Percentiles rank a stretch among this genome's conserved stretches.
Evolutionary conservation across 2,329 filamentous ascomycete genomes (phyloP).

Genomic region (Penicillium sp.): DNA sequence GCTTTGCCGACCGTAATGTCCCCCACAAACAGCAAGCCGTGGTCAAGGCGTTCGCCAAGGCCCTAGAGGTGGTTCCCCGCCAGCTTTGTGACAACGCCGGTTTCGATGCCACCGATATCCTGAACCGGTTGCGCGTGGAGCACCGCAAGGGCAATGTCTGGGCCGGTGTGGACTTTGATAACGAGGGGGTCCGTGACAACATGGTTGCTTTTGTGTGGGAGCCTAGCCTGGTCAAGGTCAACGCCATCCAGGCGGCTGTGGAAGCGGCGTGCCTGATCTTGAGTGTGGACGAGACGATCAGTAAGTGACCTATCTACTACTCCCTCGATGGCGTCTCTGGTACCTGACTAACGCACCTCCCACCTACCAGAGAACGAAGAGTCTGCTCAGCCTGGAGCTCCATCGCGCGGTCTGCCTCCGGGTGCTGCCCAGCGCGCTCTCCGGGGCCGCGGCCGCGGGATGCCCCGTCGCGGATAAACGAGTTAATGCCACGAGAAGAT

Average conservation of each 20-base stretch:
- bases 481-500: constrained; percentile 27
- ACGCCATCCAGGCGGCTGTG: constrained; percentile 92
- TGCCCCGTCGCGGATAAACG: constrained; percentile 58
- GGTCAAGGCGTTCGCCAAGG: constrained; percentile 97
- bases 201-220: constrained; percentile 97
- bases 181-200: constrained; percentile 92
- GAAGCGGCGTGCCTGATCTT: constrained; percentile 95
- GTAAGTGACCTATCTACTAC: constrained; percentile 46
- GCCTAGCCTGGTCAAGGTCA: constrained; percentile 91
- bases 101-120: constrained; percentile 96
- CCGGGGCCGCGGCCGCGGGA: constrained; percentile 78
- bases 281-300: constrained; percentile 96
- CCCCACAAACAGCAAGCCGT: constrained; percentile 94
- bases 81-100: constrained; percentile 98
- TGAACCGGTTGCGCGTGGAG: constrained; percentile 93
- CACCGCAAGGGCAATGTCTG: constrained; percentile 89
- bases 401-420: constrained; percentile 68
- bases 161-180: constrained; percentile 92
- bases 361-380: constrained; percentile 72
- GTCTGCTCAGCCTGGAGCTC: constrained; percentile 77
- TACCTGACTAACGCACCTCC: constrained; percentile 17
- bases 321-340: neutral
- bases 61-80: constrained; percentile 90
- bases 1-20: constrained; percentile 87
- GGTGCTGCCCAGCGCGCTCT: constrained; percentile 87